phyloP scores from a whole-genome alignment of 2,329 filamentous ascomycete genomes.

The Venturia pyrina region DNA sequence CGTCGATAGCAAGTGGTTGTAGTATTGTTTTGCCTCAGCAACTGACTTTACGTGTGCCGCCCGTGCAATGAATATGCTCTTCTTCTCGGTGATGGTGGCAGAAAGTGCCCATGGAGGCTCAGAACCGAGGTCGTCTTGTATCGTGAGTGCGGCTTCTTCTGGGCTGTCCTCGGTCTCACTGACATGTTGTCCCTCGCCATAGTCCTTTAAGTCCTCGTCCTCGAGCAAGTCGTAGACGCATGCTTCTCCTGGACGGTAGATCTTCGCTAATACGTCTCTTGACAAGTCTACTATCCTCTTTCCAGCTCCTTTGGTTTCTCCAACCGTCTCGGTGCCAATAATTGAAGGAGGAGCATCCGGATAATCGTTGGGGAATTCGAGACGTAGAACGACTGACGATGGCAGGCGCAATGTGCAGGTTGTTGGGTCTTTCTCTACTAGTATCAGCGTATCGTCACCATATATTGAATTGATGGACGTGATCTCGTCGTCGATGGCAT shows the following conservation, averaged over 20 bases:
- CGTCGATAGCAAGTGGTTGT: slow-evolving; percentile 66
- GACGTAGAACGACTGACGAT: slow-evolving; percentile 40
- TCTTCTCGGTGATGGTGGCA: slow-evolving; percentile 65
- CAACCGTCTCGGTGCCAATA: slow-evolving; percentile 69
- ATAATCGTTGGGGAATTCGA: slow-evolving; percentile 65
- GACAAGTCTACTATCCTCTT: slow-evolving; percentile 60
- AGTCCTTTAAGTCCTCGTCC: slow-evolving; percentile 41
- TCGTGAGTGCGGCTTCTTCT: slow-evolving; percentile 21
- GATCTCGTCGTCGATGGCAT: slow-evolving; percentile 57
- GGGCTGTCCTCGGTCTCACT: background rate
- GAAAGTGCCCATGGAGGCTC: slow-evolving; percentile 64
- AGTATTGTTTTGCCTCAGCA: slow-evolving; percentile 57
- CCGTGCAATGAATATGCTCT: slow-evolving; percentile 79
- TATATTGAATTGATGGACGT: slow-evolving; percentile 82
- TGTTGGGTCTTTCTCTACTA: slow-evolving; percentile 19
- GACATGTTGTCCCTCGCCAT: slow-evolving; percentile 28
- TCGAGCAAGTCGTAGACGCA: slow-evolving; percentile 91
- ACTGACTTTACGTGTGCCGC: slow-evolving; percentile 60
- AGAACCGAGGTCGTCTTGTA: slow-evolving; percentile 19
- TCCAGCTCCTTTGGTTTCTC: slow-evolving; percentile 62
- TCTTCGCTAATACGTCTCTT: slow-evolving; percentile 52
- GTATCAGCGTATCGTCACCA: slow-evolving; percentile 51
- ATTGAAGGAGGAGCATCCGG: slow-evolving; percentile 64
- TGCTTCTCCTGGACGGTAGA: slow-evolving; percentile 64
- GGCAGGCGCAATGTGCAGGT: slow-evolving; percentile 50